Conservation (phyloP, 768 basidiomycete genomes). For the Hygrocybe punicea region DNA sequence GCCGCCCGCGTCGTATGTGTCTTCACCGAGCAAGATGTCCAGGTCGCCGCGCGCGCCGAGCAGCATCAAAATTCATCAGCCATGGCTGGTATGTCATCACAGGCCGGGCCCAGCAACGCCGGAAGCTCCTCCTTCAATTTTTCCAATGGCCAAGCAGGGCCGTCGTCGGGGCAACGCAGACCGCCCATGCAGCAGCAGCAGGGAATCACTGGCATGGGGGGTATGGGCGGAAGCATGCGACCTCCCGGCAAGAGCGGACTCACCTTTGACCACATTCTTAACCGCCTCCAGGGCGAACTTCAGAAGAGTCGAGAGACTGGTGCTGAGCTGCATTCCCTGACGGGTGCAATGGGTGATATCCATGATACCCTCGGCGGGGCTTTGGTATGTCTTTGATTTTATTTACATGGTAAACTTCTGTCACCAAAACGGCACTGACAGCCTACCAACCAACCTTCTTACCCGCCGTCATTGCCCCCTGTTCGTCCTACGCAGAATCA, state of each 20-base stretch:
- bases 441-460: slow-evolving; percentile 61
- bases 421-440: slow-evolving; percentile 23
- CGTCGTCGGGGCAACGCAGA: slow-evolving; percentile 46
- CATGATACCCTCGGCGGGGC: slow-evolving; percentile 86
- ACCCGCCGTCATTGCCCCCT: slow-evolving; percentile 63
- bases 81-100: slow-evolving; percentile 10
- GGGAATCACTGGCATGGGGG: slow-evolving; percentile 67
- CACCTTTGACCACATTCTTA: slow-evolving; percentile 89
- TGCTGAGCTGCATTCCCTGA: slow-evolving; percentile 74
- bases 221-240: slow-evolving; percentile 69
- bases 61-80: slow-evolving; percentile 36
- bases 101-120: slow-evolving; percentile 14
- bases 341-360: slow-evolving; percentile 81
- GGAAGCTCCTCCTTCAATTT: slow-evolving; percentile 40
- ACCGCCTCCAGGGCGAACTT: slow-evolving; percentile 86
- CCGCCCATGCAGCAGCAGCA: slow-evolving; percentile 52
- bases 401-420: background rate
- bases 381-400: slow-evolving; percentile 49
- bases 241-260: slow-evolving; percentile 80
- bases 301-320: slow-evolving; percentile 94
- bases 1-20: slow-evolving; percentile 91
- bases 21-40: slow-evolving; percentile 80
- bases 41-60: slow-evolving; percentile 66
- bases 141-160: slow-evolving; percentile 3
- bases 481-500: slow-evolving; percentile 47